Evolutionary conservation across 1,139 yeast genomes (phyloP), one percentile per base, ranked within the genome.

Genomic region (Eremothecium gossypii): DNA sequence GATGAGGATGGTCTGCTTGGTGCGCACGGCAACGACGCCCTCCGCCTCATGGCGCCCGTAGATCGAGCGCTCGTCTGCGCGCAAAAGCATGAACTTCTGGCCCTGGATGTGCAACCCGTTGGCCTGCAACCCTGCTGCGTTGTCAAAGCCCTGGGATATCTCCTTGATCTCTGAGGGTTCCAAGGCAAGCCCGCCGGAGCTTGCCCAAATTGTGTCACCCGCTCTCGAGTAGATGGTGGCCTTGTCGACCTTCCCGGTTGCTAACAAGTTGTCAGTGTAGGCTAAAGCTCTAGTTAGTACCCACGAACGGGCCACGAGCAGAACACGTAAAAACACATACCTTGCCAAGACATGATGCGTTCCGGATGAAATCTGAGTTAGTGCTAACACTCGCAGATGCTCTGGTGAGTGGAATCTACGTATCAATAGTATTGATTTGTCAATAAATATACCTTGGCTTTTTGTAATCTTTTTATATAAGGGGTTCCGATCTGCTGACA

Each of bases 201-300:
- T 77, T 23, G 98, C 97, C 98, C 98, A 91, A 45, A 80, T 76
- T 30, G 95, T 76, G 64, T 89, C 96, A 36, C 98, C 98, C 9
- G 94, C 96, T 53, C 83, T 79, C 11, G 96, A 89, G 68, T 83
- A 87, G 55, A 91, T 78, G 40, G 94, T 93, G 30, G 97, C 96
- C 65, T 79, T 79, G 69, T 89, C 96, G 54, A 91, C 73, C 65
- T 84, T 85, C 51, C 86, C 86, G 45, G 96, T 81, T 44, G 80
- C 83, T 54, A 83, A 70, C 55, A 91, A 77, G 67, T 87, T 87
- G 64, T 91, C 97, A 47, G 96, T 87, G 73, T 91, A 91, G 48
- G 96, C 96, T 65, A 33, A 7, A 27, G 38, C 12, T 9, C 29
- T 7, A 31, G 47, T 49, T 48, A 45, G 50, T 43, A 44, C 30